A percentile compares a stretch with the other conserved stretches of the same genome.
phyloP scores from a whole-genome alignment of 371 early-diverging fungal species.

The Parasitella parasitica region DNA sequence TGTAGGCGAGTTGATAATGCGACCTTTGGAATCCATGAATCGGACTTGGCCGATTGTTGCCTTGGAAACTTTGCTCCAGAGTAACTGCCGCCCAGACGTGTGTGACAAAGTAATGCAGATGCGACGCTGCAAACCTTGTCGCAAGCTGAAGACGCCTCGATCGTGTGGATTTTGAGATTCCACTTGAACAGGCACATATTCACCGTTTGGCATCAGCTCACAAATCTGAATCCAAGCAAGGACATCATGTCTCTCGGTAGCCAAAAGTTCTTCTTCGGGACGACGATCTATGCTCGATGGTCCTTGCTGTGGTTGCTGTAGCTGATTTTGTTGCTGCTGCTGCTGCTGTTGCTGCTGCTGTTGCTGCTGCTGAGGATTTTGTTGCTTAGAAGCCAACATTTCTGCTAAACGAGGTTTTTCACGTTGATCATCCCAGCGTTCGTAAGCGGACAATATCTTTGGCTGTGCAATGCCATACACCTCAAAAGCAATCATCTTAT shows the following conservation, averaged over 20 bases:
- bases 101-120: conserved; percentile 71
- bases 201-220: conserved; percentile 70
- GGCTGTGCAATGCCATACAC: conserved; percentile 59
- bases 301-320: neutral
- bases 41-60: conserved; percentile 69
- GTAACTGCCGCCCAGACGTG: conserved; percentile 69
- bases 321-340: neutral
- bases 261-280: conserved; percentile 57
- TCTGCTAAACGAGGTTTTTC: conserved; percentile 35
- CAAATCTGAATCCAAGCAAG: conserved; percentile 68
- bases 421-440: conserved; percentile 57
- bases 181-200: conserved; percentile 73
- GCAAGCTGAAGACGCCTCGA: conserved; percentile 67
- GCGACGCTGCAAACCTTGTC: conserved; percentile 87
- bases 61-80: conserved; percentile 54
- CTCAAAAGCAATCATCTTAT: conserved; percentile 52
- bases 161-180: conserved; percentile 51
- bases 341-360: neutral
- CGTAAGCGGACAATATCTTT: conserved; percentile 45
- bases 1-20: conserved; percentile 52
- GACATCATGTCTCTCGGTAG: conserved; percentile 72
- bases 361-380: neutral
- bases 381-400: conserved; percentile 9
- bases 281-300: conserved; percentile 27
- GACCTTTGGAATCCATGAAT: conserved; percentile 64